phyloP scores from a whole-genome alignment of 2,329 filamentous ascomycete species.

The Emmonsiellopsis sp. region DNA sequence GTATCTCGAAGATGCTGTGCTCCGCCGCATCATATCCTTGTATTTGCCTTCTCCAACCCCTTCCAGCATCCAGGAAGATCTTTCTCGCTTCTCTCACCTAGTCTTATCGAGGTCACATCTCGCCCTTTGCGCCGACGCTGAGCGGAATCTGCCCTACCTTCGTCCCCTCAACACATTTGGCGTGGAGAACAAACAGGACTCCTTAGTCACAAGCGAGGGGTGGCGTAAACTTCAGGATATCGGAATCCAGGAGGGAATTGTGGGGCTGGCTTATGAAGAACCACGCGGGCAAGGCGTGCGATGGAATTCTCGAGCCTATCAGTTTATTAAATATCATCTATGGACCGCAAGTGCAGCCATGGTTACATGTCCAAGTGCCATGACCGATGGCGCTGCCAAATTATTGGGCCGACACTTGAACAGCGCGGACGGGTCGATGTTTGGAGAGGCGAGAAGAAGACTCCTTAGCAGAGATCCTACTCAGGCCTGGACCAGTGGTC shows the following conservation, averaged over 20 bases:
- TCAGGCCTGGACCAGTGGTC: slow-evolving; percentile 56
- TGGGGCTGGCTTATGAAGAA: slow-evolving; percentile 15
- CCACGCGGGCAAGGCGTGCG: neutral
- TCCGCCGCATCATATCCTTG: slow-evolving; percentile 14
- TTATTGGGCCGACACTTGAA: slow-evolving; percentile 15
- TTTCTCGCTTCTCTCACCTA: slow-evolving; percentile 14
- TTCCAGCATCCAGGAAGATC: slow-evolving; percentile 11
- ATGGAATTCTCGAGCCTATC: slow-evolving; percentile 17
- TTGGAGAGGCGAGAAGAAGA: slow-evolving; percentile 12
- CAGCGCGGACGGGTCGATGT: slow-evolving; percentile 13
- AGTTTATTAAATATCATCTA: slow-evolving; percentile 15
- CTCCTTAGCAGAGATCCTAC: slow-evolving; percentile 44
- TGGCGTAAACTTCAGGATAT: slow-evolving; percentile 17
- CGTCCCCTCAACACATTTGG: slow-evolving; percentile 17
- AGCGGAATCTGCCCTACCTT: slow-evolving; percentile 15
- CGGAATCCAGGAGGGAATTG: slow-evolving; percentile 18
- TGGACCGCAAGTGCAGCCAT: slow-evolving; percentile 18
- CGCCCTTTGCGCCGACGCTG: slow-evolving; percentile 13
- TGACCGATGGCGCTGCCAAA: slow-evolving; percentile 21
- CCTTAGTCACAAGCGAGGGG: slow-evolving; percentile 18
- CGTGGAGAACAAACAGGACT: slow-evolving; percentile 16
- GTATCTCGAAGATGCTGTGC: slow-evolving; percentile 13
- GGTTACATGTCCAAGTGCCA: slow-evolving; percentile 18
- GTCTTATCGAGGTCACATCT: slow-evolving; percentile 14
- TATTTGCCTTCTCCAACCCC: slow-evolving; percentile 15